Evolutionary conservation across 1,284 basidiomycete species (phyloP).

Genomic region (Heterobasidion annosum): DNA sequence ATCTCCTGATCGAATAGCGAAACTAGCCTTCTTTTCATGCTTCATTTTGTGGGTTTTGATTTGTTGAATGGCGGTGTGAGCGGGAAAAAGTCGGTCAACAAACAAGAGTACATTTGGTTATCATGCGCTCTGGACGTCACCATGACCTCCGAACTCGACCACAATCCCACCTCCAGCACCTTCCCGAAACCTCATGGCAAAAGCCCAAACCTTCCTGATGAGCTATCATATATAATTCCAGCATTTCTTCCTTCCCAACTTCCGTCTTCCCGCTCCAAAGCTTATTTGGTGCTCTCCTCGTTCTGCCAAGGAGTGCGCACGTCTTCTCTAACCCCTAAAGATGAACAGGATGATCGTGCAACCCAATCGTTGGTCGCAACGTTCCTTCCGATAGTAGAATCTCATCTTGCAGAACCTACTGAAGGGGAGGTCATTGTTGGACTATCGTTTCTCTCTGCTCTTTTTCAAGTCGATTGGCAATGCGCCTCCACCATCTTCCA

Average conservation of each 20-base stretch:
- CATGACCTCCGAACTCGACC: slow-evolving; percentile 6
- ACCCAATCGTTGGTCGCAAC: slow-evolving; percentile 37
- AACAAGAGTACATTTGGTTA: neutral
- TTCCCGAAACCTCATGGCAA: slow-evolving; percentile 24
- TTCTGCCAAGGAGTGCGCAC: slow-evolving; percentile 50
- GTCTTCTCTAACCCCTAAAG: slow-evolving; percentile 18
- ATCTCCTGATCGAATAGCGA: slow-evolving; percentile 52
- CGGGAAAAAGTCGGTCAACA: neutral
- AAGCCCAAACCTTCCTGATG: slow-evolving; percentile 34
- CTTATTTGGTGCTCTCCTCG: slow-evolving; percentile 56
- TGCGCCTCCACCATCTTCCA: slow-evolving; percentile 53
- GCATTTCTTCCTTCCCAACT: slow-evolving; percentile 46
- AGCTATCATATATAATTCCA: slow-evolving; percentile 42
- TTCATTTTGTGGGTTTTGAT: no score
- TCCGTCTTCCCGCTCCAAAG: slow-evolving; percentile 44
- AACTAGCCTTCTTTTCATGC: no score
- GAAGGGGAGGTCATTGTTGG: slow-evolving; percentile 42
- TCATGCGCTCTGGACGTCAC: neutral
- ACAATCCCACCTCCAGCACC: slow-evolving; percentile 17
- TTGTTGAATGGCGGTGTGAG: neutral
- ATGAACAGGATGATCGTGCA: slow-evolving; percentile 24
- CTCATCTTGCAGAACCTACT: slow-evolving; percentile 42
- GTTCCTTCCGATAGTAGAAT: slow-evolving; percentile 38
- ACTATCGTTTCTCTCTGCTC: slow-evolving; percentile 55
- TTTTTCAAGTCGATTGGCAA: slow-evolving; percentile 71